Percentiles rank a stretch among this genome's conserved stretches.
Conservation (phyloP, 106 monocot genomes). For the Alisma plantagoaquatica region DNA sequence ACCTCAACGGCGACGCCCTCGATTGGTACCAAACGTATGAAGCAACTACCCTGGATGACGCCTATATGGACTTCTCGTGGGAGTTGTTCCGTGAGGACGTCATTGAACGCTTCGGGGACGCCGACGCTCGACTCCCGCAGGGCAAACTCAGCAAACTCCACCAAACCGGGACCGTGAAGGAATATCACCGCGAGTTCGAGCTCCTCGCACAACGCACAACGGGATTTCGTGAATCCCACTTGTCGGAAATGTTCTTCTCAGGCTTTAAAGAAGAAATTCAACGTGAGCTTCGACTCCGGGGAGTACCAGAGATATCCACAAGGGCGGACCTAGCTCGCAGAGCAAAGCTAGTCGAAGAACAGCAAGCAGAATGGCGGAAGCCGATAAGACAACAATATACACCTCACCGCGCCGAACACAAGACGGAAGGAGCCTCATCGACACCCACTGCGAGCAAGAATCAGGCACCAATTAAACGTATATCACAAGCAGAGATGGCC, state of each 20-base stretch:
- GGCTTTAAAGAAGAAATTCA: background rate
- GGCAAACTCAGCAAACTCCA: background rate
- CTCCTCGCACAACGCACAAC: background rate
- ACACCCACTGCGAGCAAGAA: no score
- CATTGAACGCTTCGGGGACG: background rate
- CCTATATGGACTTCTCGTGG: no score
- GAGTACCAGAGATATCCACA: background rate
- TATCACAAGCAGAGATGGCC: no score
- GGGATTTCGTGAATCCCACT: background rate
- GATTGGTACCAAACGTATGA: no score
- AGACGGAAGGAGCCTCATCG: no score
- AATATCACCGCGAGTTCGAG: background rate
- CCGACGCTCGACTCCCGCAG: background rate
- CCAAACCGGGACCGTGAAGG: background rate
- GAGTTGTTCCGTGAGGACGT: background rate
- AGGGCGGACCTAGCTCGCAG: background rate
- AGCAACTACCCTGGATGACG: no score
- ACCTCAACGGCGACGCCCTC: no score
- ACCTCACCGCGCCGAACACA: no score
- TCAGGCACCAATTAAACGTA: no score
- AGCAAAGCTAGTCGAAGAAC: background rate
- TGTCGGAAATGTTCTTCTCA: background rate
- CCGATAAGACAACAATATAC: no score
- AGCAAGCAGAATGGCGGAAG: background rate
- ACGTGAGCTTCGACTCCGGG: background rate